Percentiles rank a stretch among this genome's conserved stretches.
Evolutionary conservation across 108 stramenopile species (phyloP).

Genomic region (Licmophora abbreviata): DNA sequence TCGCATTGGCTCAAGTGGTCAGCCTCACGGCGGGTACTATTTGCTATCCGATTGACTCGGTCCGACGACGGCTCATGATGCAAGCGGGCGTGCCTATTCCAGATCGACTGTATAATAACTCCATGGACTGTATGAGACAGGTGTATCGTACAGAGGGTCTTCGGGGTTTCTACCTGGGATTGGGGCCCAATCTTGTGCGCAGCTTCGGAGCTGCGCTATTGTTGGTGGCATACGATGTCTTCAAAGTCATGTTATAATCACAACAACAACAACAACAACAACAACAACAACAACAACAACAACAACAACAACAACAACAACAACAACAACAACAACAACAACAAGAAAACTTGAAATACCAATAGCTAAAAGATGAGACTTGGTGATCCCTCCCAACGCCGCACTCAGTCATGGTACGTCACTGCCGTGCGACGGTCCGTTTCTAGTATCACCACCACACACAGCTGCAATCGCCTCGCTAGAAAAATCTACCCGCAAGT

Average conservation of each 20-base stretch:
- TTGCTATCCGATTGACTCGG: constrained; percentile 93
- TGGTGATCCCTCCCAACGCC: too few species aligned
- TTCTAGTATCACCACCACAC: too few species aligned
- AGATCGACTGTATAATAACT: constrained; percentile 36
- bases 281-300: too few species aligned
- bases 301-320: too few species aligned
- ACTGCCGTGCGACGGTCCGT: too few species aligned
- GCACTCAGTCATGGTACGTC: too few species aligned
- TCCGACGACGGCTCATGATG: constrained; percentile 92
- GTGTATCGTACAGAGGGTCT: constrained; percentile 40
- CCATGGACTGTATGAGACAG: constrained; percentile 37
- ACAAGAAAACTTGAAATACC: too few species aligned
- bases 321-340: too few species aligned
- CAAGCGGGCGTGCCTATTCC: constrained; percentile 39
- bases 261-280: too few species aligned
- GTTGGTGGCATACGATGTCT: constrained; percentile 51
- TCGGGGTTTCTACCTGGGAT: constrained; percentile 46
- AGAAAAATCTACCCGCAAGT: constrained; percentile 61
- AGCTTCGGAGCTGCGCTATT: constrained; percentile 57
- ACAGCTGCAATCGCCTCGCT: constrained; percentile 24
- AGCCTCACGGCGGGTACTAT: constrained; percentile 75
- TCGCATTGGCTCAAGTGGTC: constrained; percentile 77
- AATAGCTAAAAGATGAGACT: too few species aligned
- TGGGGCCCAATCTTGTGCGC: constrained; percentile 58
- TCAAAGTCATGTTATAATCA: constrained; percentile 21